Percentiles rank a stretch among this genome's conserved stretches.
Conservation (phyloP, 805 yeast genomes). For the Starmerella apis region DNA sequence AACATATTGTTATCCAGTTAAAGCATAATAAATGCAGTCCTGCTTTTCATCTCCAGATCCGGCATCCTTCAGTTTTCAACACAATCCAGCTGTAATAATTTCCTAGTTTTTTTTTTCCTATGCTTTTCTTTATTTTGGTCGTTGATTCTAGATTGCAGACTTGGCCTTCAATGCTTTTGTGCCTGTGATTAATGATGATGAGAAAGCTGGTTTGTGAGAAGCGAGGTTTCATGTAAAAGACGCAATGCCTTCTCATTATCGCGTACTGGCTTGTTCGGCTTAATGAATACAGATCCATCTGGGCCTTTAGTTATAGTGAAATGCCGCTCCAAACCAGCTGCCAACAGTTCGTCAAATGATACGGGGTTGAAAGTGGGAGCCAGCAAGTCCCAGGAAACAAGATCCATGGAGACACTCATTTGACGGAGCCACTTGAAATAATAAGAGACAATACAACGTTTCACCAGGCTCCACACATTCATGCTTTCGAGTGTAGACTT, state of each 20-base stretch:
- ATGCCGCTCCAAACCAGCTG: background rate
- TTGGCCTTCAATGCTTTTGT: no score
- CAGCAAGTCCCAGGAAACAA: background rate
- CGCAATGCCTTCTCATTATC: background rate
- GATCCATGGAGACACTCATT: background rate
- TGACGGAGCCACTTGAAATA: background rate
- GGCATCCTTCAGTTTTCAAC: no score
- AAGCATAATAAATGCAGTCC: no score
- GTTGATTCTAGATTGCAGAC: no score
- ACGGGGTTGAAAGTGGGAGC: background rate
- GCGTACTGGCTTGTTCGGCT: background rate
- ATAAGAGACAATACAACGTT: background rate
- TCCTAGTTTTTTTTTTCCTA: no score
- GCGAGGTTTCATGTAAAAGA: background rate
- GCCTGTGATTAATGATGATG: background rate
- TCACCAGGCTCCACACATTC: background rate
- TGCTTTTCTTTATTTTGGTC: no score
- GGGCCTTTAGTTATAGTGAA: background rate
- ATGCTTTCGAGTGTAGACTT: background rate
- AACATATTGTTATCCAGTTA: no score
- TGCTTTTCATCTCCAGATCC: no score
- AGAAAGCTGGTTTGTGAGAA: background rate
- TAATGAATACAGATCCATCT: background rate
- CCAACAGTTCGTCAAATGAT: background rate
- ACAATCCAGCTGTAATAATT: no score